phyloP scores from a whole-genome alignment of 805 yeast species.

The Candida boidinii region DNA sequence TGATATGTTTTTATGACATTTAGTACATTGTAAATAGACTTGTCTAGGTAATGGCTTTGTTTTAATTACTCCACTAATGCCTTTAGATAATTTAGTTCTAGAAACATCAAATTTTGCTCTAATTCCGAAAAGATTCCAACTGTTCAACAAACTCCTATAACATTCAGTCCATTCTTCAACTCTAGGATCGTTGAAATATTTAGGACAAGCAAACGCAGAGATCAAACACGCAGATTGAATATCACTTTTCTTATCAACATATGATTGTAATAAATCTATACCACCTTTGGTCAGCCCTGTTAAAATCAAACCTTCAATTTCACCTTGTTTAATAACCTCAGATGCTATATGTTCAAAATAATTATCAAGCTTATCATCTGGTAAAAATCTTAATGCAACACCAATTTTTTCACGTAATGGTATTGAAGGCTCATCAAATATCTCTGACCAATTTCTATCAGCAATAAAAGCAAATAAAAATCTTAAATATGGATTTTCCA shows the following conservation, averaged over 20 bases:
- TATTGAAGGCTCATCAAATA: slow-evolving; percentile 78
- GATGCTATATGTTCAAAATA: slow-evolving; percentile 66
- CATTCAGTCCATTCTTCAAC: slow-evolving; percentile 73
- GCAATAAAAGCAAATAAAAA: slow-evolving; percentile 92
- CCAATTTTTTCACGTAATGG: slow-evolving; percentile 87
- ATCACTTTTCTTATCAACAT: slow-evolving; percentile 82
- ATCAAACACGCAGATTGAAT: slow-evolving; percentile 87
- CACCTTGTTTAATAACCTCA: slow-evolving; percentile 68
- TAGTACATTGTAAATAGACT: slow-evolving; percentile 68
- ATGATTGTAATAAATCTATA: slow-evolving; percentile 72
- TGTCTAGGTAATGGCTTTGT: slow-evolving; percentile 57
- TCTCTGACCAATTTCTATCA: slow-evolving; percentile 95
- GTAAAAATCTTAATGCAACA: slow-evolving; percentile 77
- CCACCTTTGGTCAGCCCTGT: slow-evolving; percentile 91
- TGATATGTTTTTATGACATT: slow-evolving; percentile 70
- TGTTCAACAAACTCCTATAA: slow-evolving; percentile 60
- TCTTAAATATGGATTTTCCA: slow-evolving; percentile 81
- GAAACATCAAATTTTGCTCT: slow-evolving; percentile 84
- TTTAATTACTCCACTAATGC: slow-evolving; percentile 37
- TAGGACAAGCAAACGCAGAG: slow-evolving; percentile 73
- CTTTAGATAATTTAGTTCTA: slow-evolving; percentile 54
- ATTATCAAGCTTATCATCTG: slow-evolving; percentile 67
- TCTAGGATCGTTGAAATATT: slow-evolving; percentile 66
- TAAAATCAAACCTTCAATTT: slow-evolving; percentile 79
- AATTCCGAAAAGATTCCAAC: slow-evolving; percentile 71